Percentiles rank a stretch among this genome's conserved stretches.
phyloP scores from a whole-genome alignment of 106 monocot species.

The Triglochin maritima region DNA sequence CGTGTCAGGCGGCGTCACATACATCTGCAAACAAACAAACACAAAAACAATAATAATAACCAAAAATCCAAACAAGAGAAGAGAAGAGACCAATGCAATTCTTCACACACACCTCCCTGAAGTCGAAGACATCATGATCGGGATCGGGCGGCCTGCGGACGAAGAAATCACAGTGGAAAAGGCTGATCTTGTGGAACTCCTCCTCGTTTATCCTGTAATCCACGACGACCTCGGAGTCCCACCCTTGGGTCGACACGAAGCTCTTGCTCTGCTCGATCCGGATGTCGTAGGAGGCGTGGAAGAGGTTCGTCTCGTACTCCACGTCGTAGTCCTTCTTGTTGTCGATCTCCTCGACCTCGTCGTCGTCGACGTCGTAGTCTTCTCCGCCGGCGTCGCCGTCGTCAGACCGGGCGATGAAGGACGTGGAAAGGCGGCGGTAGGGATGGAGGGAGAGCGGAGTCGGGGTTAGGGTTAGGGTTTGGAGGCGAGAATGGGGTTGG shows the following conservation, averaged over 20 bases:
- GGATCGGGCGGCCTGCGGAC: conserved; percentile 87
- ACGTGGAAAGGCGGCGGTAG: background rate
- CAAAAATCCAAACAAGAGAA: background rate
- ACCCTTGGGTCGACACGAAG: conserved; percentile 72
- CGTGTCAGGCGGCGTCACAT: conserved; percentile 81
- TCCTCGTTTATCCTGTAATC: conserved; percentile 90
- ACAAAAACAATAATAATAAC: background rate
- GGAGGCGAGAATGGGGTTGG: background rate
- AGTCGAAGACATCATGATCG: conserved; percentile 74
- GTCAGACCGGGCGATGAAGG: conserved; percentile 12
- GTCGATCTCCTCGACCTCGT: conserved; percentile 87
- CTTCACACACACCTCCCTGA: conserved; percentile 50
- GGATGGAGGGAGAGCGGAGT: background rate
- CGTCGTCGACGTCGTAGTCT: conserved; percentile 59
- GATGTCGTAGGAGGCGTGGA: conserved; percentile 28
- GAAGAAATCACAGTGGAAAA: conserved; percentile 87
- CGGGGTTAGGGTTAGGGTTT: conserved; percentile 2
- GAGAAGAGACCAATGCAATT: background rate
- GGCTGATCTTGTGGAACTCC: conserved; percentile 90
- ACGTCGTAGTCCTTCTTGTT: conserved; percentile 99
- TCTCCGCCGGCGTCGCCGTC: conserved; percentile 54
- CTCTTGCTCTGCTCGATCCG: conserved; percentile 54
- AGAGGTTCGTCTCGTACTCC: conserved; percentile 75
- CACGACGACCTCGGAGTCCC: conserved; percentile 74
- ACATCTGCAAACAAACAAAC: conserved; percentile 47